Conservation (phyloP, 2,329 filamentous ascomycete genomes). For the Colletotrichum sp. region DNA sequence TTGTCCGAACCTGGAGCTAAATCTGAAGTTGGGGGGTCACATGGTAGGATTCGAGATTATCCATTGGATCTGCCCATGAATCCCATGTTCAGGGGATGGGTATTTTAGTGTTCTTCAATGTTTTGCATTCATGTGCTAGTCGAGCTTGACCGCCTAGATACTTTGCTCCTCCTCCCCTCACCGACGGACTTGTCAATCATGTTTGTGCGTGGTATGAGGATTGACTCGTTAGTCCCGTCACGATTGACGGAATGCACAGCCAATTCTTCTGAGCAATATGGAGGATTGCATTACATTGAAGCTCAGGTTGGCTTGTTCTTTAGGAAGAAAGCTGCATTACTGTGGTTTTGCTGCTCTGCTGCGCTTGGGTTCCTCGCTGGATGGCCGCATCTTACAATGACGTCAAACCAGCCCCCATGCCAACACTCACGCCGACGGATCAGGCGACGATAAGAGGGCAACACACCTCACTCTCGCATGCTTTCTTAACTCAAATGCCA, state of each 20-base stretch:
- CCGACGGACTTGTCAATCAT: not conserved
- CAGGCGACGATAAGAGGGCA: not conserved
- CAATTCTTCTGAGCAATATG: no score
- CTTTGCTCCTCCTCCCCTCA: not conserved
- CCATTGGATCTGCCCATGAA: not conserved
- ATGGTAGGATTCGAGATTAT: not conserved
- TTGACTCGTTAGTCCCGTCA: not conserved
- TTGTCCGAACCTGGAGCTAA: not conserved
- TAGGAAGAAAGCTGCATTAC: not conserved
- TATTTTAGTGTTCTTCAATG: not conserved
- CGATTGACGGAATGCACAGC: not conserved
- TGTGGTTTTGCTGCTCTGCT: not conserved
- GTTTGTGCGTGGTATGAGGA: not conserved
- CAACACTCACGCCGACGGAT: not conserved
- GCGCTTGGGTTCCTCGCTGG: not conserved
- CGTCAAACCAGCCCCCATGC: not conserved
- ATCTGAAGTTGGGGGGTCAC: not conserved
- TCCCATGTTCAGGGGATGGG: not conserved
- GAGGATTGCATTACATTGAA: not conserved
- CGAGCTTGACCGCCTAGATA: not conserved
- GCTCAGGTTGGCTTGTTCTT: not conserved
- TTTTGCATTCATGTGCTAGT: not conserved
- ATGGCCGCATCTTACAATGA: not conserved
- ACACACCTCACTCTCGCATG: not conserved
- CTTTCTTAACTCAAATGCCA: not conserved